Evolutionary conservation across 371 early-diverging fungal species (phyloP).

Genomic region (Agmasoma carcini): DNA sequence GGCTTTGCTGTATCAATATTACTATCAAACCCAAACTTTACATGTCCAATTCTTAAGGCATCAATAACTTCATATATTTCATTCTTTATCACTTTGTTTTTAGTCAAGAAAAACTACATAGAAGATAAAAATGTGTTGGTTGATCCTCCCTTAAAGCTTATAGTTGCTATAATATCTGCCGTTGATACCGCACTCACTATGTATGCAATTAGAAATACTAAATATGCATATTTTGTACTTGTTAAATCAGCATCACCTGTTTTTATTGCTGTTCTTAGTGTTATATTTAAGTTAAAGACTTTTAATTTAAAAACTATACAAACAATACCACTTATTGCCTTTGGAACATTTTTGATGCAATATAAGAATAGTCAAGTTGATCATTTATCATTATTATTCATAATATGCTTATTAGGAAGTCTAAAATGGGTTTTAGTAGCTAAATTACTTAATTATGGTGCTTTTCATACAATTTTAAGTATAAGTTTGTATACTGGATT

Average conservation of each 20-base stretch:
- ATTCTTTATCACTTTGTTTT: no score
- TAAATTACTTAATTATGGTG: conserved; percentile 45
- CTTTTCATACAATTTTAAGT: conserved; percentile 33
- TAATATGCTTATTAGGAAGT: conserved; percentile 49
- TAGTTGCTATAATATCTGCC: conserved; percentile 46
- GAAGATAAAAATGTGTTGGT: conserved; percentile 11
- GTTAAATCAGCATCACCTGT: conserved; percentile 53
- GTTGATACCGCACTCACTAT: conserved; percentile 50
- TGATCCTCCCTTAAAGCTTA: conserved; percentile 13
- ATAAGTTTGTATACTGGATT: conserved; percentile 37
- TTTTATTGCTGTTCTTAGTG: conserved; percentile 50
- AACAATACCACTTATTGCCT: conserved; percentile 48
- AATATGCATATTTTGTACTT: conserved; percentile 53
- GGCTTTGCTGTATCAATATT: no score
- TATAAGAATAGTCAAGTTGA: conserved; percentile 31
- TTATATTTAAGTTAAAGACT: conserved; percentile 49
- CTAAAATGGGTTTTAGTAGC: conserved; percentile 54
- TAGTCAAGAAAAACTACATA: conserved; percentile 14
- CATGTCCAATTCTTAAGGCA: no score
- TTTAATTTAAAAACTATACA: conserved; percentile 32
- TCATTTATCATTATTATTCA: conserved; percentile 28
- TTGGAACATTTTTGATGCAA: conserved; percentile 48
- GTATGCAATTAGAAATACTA: conserved; percentile 39
- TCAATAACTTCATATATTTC: no score
- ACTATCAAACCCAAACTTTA: no score